Conservation (phyloP, 2,329 filamentous ascomycete species). For the Calonectria honghensis region DNA sequence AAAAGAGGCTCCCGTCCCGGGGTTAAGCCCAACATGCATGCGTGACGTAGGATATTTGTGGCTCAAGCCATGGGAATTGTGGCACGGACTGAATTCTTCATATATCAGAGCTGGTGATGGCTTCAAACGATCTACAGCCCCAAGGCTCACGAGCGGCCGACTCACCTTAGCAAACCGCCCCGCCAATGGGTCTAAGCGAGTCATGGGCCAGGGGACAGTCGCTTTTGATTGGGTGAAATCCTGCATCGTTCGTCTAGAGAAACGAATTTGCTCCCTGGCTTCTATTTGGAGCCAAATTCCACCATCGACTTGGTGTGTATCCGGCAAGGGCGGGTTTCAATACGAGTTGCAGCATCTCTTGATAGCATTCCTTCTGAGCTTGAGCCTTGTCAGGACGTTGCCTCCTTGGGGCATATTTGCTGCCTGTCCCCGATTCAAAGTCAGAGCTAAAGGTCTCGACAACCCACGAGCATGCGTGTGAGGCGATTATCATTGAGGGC, state of each 20-base stretch:
- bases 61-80: conserved; percentile 37
- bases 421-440: conserved; percentile 49
- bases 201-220: conserved; percentile 52
- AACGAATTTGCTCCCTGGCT: conserved; percentile 55
- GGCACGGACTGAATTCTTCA: conserved; percentile 45
- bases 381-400: conserved; percentile 47
- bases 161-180: conserved; percentile 47
- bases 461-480: conserved; percentile 53
- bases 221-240: conserved; percentile 50
- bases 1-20: conserved; percentile 44
- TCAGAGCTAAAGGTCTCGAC: conserved; percentile 45
- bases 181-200: conserved; percentile 54
- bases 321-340: conserved; percentile 54
- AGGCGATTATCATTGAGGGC: conserved; percentile 42
- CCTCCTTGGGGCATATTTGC: conserved; percentile 53
- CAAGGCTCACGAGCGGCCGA: conserved; percentile 35
- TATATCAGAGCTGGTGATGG: conserved; percentile 48
- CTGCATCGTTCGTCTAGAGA: conserved; percentile 55
- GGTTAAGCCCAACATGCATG: conserved; percentile 43
- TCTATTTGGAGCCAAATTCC: conserved; percentile 55
- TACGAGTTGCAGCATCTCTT: conserved; percentile 53
- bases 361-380: conserved; percentile 50
- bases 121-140: conserved; percentile 50
- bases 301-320: conserved; percentile 54
- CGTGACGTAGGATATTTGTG: conserved; percentile 50